Evolutionary conservation across 2,329 filamentous ascomycete species (phyloP), one percentile per base, ranked within the genome.

Genomic region (Apiospora malaysiana): DNA sequence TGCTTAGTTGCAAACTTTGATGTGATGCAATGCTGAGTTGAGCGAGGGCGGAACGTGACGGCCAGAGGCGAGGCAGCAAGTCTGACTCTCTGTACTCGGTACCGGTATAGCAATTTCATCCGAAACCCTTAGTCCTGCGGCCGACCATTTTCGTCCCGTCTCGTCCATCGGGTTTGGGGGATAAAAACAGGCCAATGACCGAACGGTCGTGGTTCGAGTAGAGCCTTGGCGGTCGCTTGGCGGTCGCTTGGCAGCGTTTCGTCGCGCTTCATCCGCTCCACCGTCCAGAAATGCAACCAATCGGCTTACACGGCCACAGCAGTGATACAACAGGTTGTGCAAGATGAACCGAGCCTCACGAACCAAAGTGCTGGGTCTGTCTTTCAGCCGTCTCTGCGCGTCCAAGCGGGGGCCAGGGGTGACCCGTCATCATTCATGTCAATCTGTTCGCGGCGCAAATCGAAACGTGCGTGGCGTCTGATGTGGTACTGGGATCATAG

Each of bases 401-500:
- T 16, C 42, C 8, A 45, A 45, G 56, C 27, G 9, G 7, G 40
- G 4, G 32, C 56, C 56, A 40, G 56, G 56, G 56, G n/a, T 37
- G 27, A 7, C 9, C 51, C 51, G 51, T 37, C 51, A n/a, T n/a
- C n/a, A n/a, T n/a, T n/a, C n/a, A 21, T 37, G 51, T 59, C 51
- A 59, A 37, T 59, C 37, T 63, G 56, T 63, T n/a, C 27, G 56
- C n/a, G 56, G 32, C 56, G 56, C 56, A 32, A 63, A 63, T 63
- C 56, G 56, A 63, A 63, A 63, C 56, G 56, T n/a, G 56, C 32
- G 56, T 63, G 56, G 56, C 9, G 56, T 63, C 56, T 63, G 56
- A 63, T 63, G 56, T 63, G 56, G 51, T 59, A 27, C 51, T 37
- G n/a, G 51, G 51, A 21, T 37, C 23, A 23, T n/a, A n/a, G n/a